phyloP scores from a whole-genome alignment of 257 asterid species.

The Ballota nigra region DNA sequence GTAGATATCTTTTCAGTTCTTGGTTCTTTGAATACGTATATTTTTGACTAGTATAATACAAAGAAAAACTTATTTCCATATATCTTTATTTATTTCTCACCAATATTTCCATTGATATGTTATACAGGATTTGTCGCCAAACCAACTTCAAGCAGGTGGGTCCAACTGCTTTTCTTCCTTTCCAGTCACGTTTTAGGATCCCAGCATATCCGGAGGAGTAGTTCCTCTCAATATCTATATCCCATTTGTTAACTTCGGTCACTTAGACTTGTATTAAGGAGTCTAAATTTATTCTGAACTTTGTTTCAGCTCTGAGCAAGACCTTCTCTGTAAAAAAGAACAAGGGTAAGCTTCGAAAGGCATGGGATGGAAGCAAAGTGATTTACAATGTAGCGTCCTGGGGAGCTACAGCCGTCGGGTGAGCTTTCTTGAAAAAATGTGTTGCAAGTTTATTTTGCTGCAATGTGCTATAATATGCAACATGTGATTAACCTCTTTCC shows the following conservation, averaged over 20 bases:
- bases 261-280: background rate
- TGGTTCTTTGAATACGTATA: background rate
- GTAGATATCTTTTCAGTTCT: background rate
- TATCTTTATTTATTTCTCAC: constrained; percentile 6
- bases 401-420: constrained; percentile 99
- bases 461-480: background rate
- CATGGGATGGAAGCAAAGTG: constrained; percentile 98
- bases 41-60: background rate
- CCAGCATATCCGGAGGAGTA: background rate
- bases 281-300: constrained; percentile 26
- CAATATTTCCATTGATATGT: constrained; percentile 21
- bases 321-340: constrained; percentile 80
- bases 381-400: constrained; percentile 95
- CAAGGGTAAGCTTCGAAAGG: constrained; percentile 91
- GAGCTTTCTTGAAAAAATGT: constrained; percentile 32
- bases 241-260: background rate
- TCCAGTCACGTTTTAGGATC: background rate
- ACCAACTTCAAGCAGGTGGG: constrained; percentile 94
- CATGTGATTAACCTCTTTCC: background rate
- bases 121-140: constrained; percentile 90
- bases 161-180: constrained; percentile 17
- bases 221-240: background rate
- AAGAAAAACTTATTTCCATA: background rate
- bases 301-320: constrained; percentile 83
- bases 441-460: constrained; percentile 1